Conservation (phyloP, 2,329 filamentous ascomycete species). For the Trichoderma arundinaceum region DNA sequence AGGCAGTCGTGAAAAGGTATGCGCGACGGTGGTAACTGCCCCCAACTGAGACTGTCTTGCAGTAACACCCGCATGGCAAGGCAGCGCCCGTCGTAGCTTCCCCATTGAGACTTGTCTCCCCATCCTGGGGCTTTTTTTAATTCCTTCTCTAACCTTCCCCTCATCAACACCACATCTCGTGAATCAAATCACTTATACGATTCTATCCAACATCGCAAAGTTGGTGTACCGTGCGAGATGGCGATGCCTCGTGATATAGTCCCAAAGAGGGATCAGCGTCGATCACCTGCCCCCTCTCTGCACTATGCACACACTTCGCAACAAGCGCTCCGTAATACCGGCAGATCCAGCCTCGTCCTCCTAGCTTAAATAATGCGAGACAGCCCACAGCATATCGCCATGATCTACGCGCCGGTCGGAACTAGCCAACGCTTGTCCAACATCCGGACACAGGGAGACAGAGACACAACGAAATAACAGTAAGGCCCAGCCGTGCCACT, state of each 20-base stretch:
- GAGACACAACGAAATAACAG: slow-evolving; percentile 8
- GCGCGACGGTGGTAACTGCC: background rate
- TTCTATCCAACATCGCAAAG: background rate
- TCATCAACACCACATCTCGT: slow-evolving; percentile 8
- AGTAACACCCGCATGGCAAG: background rate
- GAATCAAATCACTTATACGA: background rate
- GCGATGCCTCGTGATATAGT: slow-evolving; percentile 20
- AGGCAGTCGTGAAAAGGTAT: background rate
- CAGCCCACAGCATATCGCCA: slow-evolving; percentile 17
- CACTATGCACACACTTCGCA: background rate
- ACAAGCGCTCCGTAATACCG: background rate
- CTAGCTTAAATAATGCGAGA: slow-evolving; percentile 10
- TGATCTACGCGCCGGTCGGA: slow-evolving; percentile 20
- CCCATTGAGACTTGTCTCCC: slow-evolving; percentile 1
- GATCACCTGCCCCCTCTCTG: slow-evolving; percentile 17
- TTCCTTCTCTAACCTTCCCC: background rate
- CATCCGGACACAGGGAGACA: slow-evolving; percentile 18
- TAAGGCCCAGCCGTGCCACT: slow-evolving; percentile 21
- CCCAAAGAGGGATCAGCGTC: slow-evolving; percentile 11
- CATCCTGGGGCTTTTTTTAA: background rate
- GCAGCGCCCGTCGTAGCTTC: slow-evolving; percentile 10
- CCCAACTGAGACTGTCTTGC: slow-evolving; percentile 5
- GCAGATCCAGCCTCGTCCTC: slow-evolving; percentile 13
- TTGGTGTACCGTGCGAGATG: slow-evolving; percentile 11
- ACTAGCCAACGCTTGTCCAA: slow-evolving; percentile 17